These are phyloP conservation scores for Neobulgaria alba DNA, from an alignment of 2,329 filamentous ascomycete genomes.

Conservation along the genomic window DNA sequence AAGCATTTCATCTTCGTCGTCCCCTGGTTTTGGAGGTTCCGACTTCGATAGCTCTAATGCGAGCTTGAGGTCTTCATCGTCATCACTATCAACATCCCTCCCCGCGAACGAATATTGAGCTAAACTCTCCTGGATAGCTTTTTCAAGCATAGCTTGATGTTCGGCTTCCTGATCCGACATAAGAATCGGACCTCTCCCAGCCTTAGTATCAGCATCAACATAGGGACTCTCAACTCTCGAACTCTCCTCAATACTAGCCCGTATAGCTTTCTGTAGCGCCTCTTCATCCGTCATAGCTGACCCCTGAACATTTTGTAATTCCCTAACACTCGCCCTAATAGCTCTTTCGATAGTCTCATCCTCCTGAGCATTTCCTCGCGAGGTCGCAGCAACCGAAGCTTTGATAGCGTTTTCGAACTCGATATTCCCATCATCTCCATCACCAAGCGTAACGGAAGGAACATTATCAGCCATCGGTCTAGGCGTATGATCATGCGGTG, in stretches of 20 bases:
- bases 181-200: neutral
- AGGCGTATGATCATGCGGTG: slow-evolving; percentile 18
- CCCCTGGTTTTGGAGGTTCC: slow-evolving; percentile 18
- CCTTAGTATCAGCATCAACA: neutral
- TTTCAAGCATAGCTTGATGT: slow-evolving; percentile 47
- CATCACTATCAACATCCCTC: slow-evolving; percentile 12
- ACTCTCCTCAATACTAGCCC: slow-evolving; percentile 40
- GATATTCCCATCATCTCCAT: slow-evolving; percentile 35
- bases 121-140: slow-evolving; percentile 47
- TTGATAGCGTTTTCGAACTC: slow-evolving; percentile 67
- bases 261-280: slow-evolving; percentile 39
- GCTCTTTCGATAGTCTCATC: slow-evolving; percentile 65
- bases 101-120: slow-evolving; percentile 4
- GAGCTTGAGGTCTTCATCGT: slow-evolving; percentile 21
- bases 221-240: slow-evolving; percentile 13
- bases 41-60: slow-evolving; percentile 25
- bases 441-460: neutral
- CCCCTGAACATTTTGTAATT: slow-evolving; percentile 37
- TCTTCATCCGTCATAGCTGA: slow-evolving; percentile 29
- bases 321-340: slow-evolving; percentile 61
- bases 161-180: slow-evolving; percentile 38
- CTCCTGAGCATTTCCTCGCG: slow-evolving; percentile 58
- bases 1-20: slow-evolving; percentile 9
- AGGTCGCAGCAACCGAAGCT: slow-evolving; percentile 60
- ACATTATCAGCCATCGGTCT: slow-evolving; percentile 1